Evolutionary conservation across 192 early-diverging fungal genomes (phyloP), one percentile per base, ranked within the genome.

Genomic region (Entomortierella lignicola): DNA sequence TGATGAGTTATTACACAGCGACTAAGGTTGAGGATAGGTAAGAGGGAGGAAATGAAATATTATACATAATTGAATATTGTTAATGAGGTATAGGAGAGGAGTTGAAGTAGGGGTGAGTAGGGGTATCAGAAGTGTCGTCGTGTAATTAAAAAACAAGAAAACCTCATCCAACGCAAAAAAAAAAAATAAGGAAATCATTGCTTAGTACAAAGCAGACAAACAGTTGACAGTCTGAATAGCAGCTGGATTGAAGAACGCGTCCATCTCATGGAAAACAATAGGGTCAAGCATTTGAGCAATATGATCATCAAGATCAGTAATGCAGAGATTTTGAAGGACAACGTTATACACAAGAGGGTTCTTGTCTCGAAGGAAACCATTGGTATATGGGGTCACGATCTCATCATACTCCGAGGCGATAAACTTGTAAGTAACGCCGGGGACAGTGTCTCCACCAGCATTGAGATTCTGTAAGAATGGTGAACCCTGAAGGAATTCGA

Each of bases 371-470:
- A 79, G 67, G 20, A 41, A 20, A 5, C 63, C 69, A 20, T 58
- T 72, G 59, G 69, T 72, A 47, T 72, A 81, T 10, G 79, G 79
- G 21, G 79, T 81, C 17, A 81, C 79, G 11, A 72, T 60, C 20
- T 72, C 42, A 32, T 81, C 79, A 43, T 27, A 60, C 54, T 60
- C 32, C 59, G 64, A 63, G 5, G 41, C 69, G 26, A 81, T 66
- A 29, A 68, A 72, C 53, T 57, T 80, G 77, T 71, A 80, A 29
- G 51, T 15, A 11, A 71, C 69, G 17, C 77, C 77, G 26, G 77
- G 77, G 8, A 80, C 77, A 11, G 77, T 80, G 43, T 80, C 77
- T 4, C 79, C 79, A 27, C 70, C 79, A 0, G 30, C 70, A 60
- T 81, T 72, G 17, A 81, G 51, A 18, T 66, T 37, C 4, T n/a